A percentile compares a stretch with the other conserved stretches of the same genome.
phyloP scores from a whole-genome alignment of 768 basidiomycete genomes.

The Collybia nuda region DNA sequence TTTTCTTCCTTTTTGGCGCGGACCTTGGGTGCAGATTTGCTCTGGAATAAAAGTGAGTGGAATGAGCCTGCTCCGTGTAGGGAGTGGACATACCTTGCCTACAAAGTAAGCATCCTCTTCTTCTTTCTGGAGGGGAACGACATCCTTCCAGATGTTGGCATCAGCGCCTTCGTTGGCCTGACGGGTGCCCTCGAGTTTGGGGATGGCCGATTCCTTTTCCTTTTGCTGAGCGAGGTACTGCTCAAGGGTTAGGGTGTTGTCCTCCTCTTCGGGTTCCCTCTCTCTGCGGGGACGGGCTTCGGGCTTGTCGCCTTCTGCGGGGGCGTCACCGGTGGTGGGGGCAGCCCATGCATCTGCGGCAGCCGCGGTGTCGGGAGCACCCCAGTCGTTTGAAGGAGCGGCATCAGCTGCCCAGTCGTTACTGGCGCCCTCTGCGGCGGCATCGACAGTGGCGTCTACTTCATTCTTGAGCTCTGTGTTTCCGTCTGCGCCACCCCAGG shows the following conservation, averaged over 20 bases:
- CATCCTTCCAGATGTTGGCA: constrained; percentile 69
- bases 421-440: constrained; percentile 46
- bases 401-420: constrained; percentile 51
- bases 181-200: constrained; percentile 76
- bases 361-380: constrained; percentile 22
- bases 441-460: constrained; percentile 71
- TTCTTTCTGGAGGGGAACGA: constrained; percentile 64
- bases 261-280: constrained; percentile 79
- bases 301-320: constrained; percentile 40
- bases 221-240: constrained; percentile 87
- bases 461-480: constrained; percentile 81
- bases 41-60: constrained; percentile 35
- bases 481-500: constrained; percentile 94
- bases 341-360: constrained; percentile 21
- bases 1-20: constrained; percentile 87
- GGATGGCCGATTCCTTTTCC: constrained; percentile 59
- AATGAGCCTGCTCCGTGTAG: neutral
- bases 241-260: constrained; percentile 91
- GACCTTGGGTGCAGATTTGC: constrained; percentile 62
- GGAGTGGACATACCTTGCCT: constrained; percentile 69
- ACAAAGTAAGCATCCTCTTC: constrained; percentile 82
- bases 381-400: constrained; percentile 48
- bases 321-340: constrained; percentile 17
- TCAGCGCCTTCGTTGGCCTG: constrained; percentile 83
- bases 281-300: constrained; percentile 46